Percentiles rank a stretch among this genome's conserved stretches.
Conservation (phyloP, 305 asterid species). For the Salvia sclarea region DNA sequence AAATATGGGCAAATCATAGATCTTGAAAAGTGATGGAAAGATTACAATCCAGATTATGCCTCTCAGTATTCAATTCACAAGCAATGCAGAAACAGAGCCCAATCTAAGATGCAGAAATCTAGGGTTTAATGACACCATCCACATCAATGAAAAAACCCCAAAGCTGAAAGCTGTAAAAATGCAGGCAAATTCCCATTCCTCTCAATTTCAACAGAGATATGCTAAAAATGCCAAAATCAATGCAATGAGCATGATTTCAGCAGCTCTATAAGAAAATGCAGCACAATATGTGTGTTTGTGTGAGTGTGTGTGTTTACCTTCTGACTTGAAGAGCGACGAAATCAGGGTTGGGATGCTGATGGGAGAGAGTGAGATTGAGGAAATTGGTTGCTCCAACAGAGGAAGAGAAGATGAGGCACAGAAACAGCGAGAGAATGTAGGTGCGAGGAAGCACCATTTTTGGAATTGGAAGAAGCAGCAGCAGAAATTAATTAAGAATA, state of each 20-base stretch:
- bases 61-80: neutral
- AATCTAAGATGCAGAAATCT: slow-evolving; percentile 28
- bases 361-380: slow-evolving; percentile 50
- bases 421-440: slow-evolving; percentile 41
- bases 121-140: neutral
- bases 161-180: slow-evolving; percentile 12
- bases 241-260: neutral
- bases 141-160: slow-evolving; percentile 23
- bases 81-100: slow-evolving; percentile 18
- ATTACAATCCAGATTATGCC: slow-evolving; percentile 2
- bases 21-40: slow-evolving; percentile 32
- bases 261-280: neutral
- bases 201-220: neutral
- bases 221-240: neutral
- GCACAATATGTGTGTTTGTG: neutral
- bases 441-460: slow-evolving; percentile 37
- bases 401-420: slow-evolving; percentile 31
- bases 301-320: slow-evolving; percentile 35
- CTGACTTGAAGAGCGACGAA: slow-evolving; percentile 48
- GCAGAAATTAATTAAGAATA: slow-evolving; percentile 21
- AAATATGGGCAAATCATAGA: slow-evolving; percentile 32
- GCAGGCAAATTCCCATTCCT: neutral
- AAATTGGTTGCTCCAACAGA: slow-evolving; percentile 28
- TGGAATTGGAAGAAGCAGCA: slow-evolving; percentile 10
- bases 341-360: slow-evolving; percentile 56